Conservation (phyloP, 352 stramenopile species). For the Globisporangium nagaii region DNA sequence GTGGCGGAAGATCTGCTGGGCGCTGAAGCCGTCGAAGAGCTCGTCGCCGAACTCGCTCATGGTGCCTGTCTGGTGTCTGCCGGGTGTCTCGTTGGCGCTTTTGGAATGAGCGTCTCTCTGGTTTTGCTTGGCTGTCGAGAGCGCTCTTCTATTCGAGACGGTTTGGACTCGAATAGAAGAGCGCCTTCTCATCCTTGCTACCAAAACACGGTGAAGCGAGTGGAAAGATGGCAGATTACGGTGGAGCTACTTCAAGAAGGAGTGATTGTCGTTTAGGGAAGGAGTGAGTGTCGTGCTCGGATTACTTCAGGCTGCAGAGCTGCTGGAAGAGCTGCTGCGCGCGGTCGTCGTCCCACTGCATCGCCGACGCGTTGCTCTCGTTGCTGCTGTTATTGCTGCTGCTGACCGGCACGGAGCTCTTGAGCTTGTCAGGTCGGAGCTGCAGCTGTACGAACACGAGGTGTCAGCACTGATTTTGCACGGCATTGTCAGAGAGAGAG, state of each 20-base stretch:
- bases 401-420: not conserved
- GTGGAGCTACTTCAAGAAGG: constrained; percentile 7
- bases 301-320: constrained; percentile 33
- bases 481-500: too few species aligned
- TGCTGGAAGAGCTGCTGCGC: constrained; percentile 61
- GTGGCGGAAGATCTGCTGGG: constrained; percentile 61
- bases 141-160: not conserved
- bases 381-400: not conserved
- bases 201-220: not conserved
- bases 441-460: not conserved
- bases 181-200: too few species aligned
- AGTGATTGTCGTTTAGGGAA: constrained; percentile 1
- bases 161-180: not conserved
- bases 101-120: not conserved
- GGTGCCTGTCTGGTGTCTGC: not conserved
- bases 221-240: not conserved
- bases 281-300: too few species aligned
- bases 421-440: not conserved
- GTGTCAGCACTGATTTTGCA: not conserved
- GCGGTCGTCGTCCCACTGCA: constrained; percentile 52
- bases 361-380: not conserved
- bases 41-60: constrained; percentile 16
- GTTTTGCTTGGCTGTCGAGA: constrained; percentile 2
- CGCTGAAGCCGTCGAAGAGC: constrained; percentile 63
- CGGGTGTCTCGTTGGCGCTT: too few species aligned